Conservation (phyloP, 306 rosid genomes). For the Gastrolobium villosum region DNA sequence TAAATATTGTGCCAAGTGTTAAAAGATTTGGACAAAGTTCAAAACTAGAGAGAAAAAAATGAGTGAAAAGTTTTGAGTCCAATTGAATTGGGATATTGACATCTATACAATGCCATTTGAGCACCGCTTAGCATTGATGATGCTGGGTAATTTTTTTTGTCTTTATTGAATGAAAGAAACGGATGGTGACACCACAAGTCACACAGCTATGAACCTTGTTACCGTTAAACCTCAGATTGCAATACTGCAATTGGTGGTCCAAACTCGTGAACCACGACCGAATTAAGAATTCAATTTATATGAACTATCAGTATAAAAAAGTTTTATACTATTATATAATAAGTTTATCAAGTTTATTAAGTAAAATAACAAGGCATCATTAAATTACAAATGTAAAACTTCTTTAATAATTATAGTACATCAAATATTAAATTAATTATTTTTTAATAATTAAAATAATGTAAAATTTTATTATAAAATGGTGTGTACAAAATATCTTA, state of each 20-base stretch:
- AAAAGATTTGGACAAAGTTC: neutral
- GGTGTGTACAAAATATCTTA: neutral
- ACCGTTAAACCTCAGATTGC: neutral
- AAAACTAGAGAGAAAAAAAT: neutral
- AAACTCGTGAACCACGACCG: neutral
- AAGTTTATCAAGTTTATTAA: no score
- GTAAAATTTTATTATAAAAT: neutral
- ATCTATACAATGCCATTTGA: neutral
- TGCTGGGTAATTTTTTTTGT: neutral
- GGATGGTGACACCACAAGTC: neutral
- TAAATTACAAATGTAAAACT: no score
- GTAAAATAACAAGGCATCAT: no score
- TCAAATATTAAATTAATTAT: neutral
- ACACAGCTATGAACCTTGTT: neutral
- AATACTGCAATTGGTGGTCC: conserved; percentile 26
- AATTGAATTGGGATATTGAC: neutral
- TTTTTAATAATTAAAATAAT: neutral
- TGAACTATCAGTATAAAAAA: no score
- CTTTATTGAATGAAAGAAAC: neutral
- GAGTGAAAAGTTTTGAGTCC: neutral
- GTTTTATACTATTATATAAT: no score
- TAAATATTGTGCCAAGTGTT: neutral
- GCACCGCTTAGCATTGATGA: neutral
- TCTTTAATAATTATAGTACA: no score
- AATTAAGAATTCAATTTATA: no score